Evolutionary conservation across 2,329 filamentous ascomycete species (phyloP), one percentile per base, ranked within the genome.

Genomic region (Colletotrichum lini): DNA sequence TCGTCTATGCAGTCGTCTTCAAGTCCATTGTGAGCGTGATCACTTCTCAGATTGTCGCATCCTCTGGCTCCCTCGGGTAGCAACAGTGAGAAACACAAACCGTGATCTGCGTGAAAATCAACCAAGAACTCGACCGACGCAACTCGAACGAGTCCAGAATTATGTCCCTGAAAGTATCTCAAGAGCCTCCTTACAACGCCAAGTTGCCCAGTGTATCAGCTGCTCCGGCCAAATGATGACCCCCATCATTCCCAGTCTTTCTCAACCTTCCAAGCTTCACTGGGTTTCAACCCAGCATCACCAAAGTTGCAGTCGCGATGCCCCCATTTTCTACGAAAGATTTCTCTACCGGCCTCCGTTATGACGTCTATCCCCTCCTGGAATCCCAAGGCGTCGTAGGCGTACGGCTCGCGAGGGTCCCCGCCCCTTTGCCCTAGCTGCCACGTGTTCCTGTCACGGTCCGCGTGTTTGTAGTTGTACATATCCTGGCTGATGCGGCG

Each of bases 351-450:
- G 18, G 83, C 81, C 72, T 86, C 84, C 15, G 84, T 85, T 21
- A 84, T 77, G 62, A 87, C 78, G 70, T 83, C 80, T 67, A 87
- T 81, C 2, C 79, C 83, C 42, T 79, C 76, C 2, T 82, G 80
- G 59, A 88, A 79, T 1, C 86, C 87, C 2, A 81, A 80, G 0
- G 83, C 74, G 57, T 86, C 80, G 69, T 87, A 84, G 75, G 87
- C 86, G 72, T 84, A 89, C 0, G 87, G 87, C 75, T 89, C 87
- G 10, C 84, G 85, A 0, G 63, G 47, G 26, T 82, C 61, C 0
- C 87, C 88, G n/a, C 87, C 87, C 3, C 78, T 81, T 74, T 89
- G 88, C 15, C 83, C 82, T 2, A 76, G 74, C 75, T 89, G 87
- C 87, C 87, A 90, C 10, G 82, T 85, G 75, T 89, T 89, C 40